Evolutionary conservation across 2,329 filamentous ascomycete species (phyloP), one percentile per base, ranked within the genome.

Genomic region (Colletotrichum spaethianum): DNA sequence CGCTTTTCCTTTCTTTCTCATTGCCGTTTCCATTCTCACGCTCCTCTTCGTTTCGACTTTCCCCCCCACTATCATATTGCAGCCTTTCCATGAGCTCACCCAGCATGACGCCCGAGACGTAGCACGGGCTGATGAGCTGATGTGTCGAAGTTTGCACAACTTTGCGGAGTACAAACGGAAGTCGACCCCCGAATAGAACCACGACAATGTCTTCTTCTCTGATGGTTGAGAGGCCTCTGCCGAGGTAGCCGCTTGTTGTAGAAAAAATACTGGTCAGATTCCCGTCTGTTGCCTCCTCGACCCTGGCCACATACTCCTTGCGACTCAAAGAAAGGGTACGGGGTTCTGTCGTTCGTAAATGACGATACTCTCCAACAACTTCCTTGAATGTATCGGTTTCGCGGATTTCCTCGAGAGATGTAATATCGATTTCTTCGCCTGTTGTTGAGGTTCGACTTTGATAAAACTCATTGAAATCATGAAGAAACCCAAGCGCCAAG

Each of bases 91-190:
- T 46, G 14, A 46, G 7, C 63, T 67, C 57, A n/a, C 7, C 57
- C 55, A 16, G 28, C 46, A 55, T 55, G 20, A 36, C 8, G 4
- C 57, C 65, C 1, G 28, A 7, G 7, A 68, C 65, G 23, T 56
- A 56, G 38, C 50, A 64, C 12, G 50, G 23, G 20, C 62, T 38
- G 14, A 64, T 6, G 9, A 64, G 23, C 38, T 26, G 8, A 7
- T 46, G 56, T 2, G 18, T 18, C 3, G 38, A 36, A 2, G 20
- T 8, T 23, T 18, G 18, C 8, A 11, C 4, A 16, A 14, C 12
- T 38, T 42, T 44, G 16, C 56, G 63, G 8, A 67, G 31, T 31
- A 59, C 42, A 9, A 57, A 57, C 12, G 63, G 55, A 26, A 53
- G 36, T 23, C n/a, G 48, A 26, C 53, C 44, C 2, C 63, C 63